Evolutionary conservation across 73 alveolate species (phyloP).

Genomic region (Tetrahymena thermophila): DNA sequence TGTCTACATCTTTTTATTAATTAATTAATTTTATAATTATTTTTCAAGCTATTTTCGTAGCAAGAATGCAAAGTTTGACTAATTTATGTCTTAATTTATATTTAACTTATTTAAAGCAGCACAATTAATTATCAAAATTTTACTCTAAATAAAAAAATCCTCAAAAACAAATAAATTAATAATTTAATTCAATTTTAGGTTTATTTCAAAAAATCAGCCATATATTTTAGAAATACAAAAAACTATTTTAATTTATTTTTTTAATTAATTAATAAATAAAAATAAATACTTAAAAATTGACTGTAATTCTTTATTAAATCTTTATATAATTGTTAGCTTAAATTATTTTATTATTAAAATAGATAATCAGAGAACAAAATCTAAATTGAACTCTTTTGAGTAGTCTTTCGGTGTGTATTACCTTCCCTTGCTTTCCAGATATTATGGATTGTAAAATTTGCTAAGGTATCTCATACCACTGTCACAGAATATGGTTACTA

Average conservation of each 20-base stretch:
- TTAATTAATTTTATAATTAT: no score
- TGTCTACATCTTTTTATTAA: background rate
- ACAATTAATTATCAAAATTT: no score
- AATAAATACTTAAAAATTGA: no score
- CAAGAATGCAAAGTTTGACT: background rate
- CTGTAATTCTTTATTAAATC: no score
- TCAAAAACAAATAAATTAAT: no score
- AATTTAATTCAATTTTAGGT: no score
- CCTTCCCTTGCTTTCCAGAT: background rate
- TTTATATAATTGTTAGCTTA: background rate
- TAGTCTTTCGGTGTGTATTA: background rate
- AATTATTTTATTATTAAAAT: background rate
- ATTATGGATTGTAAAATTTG: constrained; percentile 37
- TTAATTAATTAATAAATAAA: no score
- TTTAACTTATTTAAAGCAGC: background rate
- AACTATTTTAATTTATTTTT: no score
- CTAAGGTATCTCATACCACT: constrained; percentile 45
- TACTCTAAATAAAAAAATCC: no score
- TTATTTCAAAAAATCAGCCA: no score
- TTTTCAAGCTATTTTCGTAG: background rate
- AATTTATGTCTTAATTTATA: no score
- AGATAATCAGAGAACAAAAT: background rate
- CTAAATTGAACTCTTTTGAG: background rate
- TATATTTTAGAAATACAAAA: no score
- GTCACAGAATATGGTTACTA: constrained; percentile 37